Conservation (phyloP, 2,329 filamentous ascomycete species). For the Aureobasidium uvarum region DNA sequence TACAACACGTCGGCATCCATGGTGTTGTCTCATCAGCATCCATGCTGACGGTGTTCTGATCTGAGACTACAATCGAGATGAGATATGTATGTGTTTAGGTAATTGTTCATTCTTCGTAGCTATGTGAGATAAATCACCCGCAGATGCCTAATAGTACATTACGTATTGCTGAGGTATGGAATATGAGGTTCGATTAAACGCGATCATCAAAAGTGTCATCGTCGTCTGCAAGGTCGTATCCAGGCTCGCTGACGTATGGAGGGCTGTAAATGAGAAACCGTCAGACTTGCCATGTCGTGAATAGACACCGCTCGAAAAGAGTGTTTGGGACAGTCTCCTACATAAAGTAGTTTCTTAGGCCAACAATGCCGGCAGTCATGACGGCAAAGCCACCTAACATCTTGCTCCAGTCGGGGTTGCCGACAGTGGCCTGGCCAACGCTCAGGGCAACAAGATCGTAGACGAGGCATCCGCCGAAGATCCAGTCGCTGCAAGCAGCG, state of each 20-base stretch:
- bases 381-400: constrained; percentile 54
- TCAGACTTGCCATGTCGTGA: constrained; percentile 1
- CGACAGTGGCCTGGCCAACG: constrained; percentile 54
- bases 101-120: constrained; percentile 8
- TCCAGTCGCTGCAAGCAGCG: constrained; percentile 57
- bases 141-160: background rate
- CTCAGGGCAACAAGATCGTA: constrained; percentile 58
- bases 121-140: background rate
- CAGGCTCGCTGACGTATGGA: constrained; percentile 34
- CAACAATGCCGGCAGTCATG: constrained; percentile 55
- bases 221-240: constrained; percentile 33
- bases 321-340: constrained; percentile 38
- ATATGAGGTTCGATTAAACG: background rate
- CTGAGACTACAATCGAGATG: background rate
- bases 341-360: constrained; percentile 53
- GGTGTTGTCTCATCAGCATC: background rate
- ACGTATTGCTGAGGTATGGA: background rate
- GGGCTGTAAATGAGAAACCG: constrained; percentile 31
- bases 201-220: constrained; percentile 34
- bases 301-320: background rate
- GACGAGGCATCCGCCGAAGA: constrained; percentile 59
- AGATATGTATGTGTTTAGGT: background rate
- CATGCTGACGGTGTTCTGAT: background rate
- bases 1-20: background rate
- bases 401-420: constrained; percentile 50